Base-by-base conservation (phyloP, 1,284 basidiomycete genomes). In the Inonotus obliquus region DNA sequence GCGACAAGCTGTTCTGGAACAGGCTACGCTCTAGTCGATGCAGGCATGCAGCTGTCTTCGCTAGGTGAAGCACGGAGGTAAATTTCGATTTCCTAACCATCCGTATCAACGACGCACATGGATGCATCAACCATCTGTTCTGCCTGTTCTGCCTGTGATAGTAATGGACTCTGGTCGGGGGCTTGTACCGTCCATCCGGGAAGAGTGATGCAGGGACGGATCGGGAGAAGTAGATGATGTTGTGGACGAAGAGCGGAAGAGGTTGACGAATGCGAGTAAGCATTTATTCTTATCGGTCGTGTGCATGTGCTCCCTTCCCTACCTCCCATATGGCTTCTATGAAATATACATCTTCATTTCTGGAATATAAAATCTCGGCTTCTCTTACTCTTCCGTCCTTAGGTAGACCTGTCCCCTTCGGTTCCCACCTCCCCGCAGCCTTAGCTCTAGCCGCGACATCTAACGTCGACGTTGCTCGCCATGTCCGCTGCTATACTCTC, bases 401-500 rank as follows among this genome's bases (percentile, higher is more conserved):
- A 37, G 37, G 45, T 54, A 10, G 58, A 39, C 35, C 11, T 47
- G 25, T 49, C 51, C 49, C 37, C 19, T 27, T 21, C 27, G 49
- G 21, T 25, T 25, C 35, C 21, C 38, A 49, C 3, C 25, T 19
- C 11, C 13, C 21, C 29, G 29, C 32, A 29, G 52, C 35, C 25
- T 6, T 35, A 54, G 27, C 23, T 10, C 10, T 39, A 39, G 53
- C 39, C 29, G 11, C 14, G n/a, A n/a, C 11, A 27, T n/a, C 13
- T 19, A 54, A 35, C 23, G 49, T 52, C 2, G 51, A 35, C 56
- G 45, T 49, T 19, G 32, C 27, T 35, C 14, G 35, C 49, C 39
- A 63, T 63, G 62, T 57, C 62, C 27, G 32, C 54, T n/a, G 58
- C 25, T 6, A 49, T 25, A 25, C 23, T 54, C 52, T 25, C 38